Percentiles rank a stretch among this genome's conserved stretches.
Evolutionary conservation across 495 filamentous ascomycete species (phyloP).

Genomic region (Talaromyces borbonicus): DNA sequence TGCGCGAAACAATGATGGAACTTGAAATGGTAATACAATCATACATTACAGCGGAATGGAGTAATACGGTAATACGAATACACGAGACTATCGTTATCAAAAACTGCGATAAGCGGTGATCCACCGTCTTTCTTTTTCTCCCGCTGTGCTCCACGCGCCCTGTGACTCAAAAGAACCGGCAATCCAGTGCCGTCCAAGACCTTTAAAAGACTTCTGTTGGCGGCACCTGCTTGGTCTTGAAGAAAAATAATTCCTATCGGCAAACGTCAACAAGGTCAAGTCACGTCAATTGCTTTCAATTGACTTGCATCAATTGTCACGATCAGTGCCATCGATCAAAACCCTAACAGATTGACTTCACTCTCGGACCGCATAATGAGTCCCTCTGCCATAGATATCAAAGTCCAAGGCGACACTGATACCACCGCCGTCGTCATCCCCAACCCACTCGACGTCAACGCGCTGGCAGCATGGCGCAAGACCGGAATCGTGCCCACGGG

Average conservation of each 20-base stretch:
- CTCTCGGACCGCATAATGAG: too few relatives aligned
- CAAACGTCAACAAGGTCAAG: too few relatives aligned
- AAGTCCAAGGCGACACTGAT: conserved; percentile 27
- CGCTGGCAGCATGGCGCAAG: conserved; percentile 56
- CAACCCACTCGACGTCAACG: conserved; percentile 60
- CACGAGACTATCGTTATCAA: neutral
- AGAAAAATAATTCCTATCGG: too few relatives aligned
- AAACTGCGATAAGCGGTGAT: neutral
- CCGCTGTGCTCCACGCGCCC: neutral
- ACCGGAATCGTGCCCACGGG: conserved; percentile 61
- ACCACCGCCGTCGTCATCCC: conserved; percentile 32
- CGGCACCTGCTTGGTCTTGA: too few relatives aligned
- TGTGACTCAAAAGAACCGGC: neutral
- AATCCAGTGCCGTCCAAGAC: neutral
- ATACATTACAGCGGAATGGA: neutral
- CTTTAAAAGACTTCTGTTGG: too few relatives aligned
- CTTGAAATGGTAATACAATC: too few relatives aligned
- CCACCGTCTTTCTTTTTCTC: neutral
- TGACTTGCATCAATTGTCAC: neutral
- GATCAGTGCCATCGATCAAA: too few relatives aligned
- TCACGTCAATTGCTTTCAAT: too few relatives aligned
- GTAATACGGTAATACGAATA: neutral
- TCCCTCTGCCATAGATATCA: conserved; percentile 31
- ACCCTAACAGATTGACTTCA: too few relatives aligned
- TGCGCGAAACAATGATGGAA: too few relatives aligned